A percentile compares a stretch with the other conserved stretches of the same genome.
Evolutionary conservation across 1,139 yeast species (phyloP).

Genomic region (Blastobotrys aristatus): DNA sequence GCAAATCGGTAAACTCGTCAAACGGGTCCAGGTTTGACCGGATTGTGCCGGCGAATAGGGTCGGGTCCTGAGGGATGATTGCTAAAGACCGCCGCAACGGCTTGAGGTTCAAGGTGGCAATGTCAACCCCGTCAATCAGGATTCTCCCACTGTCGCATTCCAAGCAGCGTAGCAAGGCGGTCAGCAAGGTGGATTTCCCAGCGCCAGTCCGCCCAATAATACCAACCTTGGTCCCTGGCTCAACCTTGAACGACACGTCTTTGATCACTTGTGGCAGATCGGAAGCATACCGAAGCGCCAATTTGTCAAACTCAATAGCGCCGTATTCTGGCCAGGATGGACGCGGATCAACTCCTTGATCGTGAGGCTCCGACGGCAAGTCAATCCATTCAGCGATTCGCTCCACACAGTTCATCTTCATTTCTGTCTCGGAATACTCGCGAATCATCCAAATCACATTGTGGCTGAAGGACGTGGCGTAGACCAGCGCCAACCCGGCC

Average conservation of each 20-base stretch:
- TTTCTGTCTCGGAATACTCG: constrained; percentile 59
- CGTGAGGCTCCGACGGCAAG: constrained; percentile 63
- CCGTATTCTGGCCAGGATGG: constrained; percentile 41
- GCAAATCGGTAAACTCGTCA: constrained; percentile 41
- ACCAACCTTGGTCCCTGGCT: constrained; percentile 56
- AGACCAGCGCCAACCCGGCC: constrained; percentile 88
- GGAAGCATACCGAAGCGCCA: constrained; percentile 62
- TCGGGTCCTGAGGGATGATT: constrained; percentile 53
- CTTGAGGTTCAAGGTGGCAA: constrained; percentile 41
- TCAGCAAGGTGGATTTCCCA: constrained; percentile 64
- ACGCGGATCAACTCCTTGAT: constrained; percentile 24
- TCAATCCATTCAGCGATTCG: constrained; percentile 46
- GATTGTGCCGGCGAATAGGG: constrained; percentile 43
- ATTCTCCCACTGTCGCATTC: constrained; percentile 51
- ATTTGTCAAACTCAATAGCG: constrained; percentile 47
- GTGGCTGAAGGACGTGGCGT: constrained; percentile 87
- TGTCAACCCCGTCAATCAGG: constrained; percentile 55
- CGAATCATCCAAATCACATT: constrained; percentile 94
- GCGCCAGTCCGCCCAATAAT: constrained; percentile 78
- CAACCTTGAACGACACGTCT: constrained; percentile 42
- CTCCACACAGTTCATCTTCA: constrained; percentile 76
- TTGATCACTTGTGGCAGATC: constrained; percentile 68
- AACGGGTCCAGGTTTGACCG: constrained; percentile 65
- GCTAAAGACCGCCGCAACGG: constrained; percentile 54
- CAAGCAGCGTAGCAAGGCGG: constrained; percentile 54